Percentiles rank a stretch among this genome's conserved stretches.
phyloP scores from a whole-genome alignment of 345 rosid genomes.

The Pistacia integerrima region DNA sequence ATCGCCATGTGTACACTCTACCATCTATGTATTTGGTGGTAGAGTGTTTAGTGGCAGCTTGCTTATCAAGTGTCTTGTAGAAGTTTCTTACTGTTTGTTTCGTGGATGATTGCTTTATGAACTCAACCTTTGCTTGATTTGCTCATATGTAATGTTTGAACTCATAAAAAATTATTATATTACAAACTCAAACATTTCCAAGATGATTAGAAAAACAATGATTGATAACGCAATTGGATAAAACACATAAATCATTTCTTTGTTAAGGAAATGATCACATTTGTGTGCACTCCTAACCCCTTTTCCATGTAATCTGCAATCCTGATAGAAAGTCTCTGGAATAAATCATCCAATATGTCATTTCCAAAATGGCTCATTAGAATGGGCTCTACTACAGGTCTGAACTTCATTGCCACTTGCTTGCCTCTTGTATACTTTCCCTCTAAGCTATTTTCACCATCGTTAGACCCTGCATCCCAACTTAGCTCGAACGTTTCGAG shows the following conservation, averaged over 20 bases:
- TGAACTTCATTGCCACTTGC: not conserved
- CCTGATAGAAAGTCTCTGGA: slow-evolving; percentile 5
- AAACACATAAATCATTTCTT: slow-evolving; percentile 6
- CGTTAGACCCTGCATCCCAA: slow-evolving; percentile 16
- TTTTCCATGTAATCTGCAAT: not conserved
- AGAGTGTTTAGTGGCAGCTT: not conserved
- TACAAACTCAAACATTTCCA: not conserved
- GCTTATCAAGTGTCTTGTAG: not conserved
- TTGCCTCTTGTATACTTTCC: slow-evolving; percentile 10
- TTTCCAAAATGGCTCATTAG: slow-evolving; percentile 10
- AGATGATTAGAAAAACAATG: too few relatives aligned
- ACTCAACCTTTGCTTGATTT: not conserved
- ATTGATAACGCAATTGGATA: too few relatives aligned
- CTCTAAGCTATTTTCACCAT: slow-evolving; percentile 1
- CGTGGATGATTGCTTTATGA: not conserved
- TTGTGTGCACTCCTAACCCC: not conserved
- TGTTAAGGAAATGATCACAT: slow-evolving; percentile 5
- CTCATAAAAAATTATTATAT: not conserved
- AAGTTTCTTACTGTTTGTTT: not conserved
- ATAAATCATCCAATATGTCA: slow-evolving; percentile 6
- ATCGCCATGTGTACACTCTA: slow-evolving; percentile 51
- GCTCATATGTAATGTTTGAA: not conserved
- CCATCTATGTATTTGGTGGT: too few relatives aligned
- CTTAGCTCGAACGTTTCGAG: slow-evolving; percentile 2
- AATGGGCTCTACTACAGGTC: slow-evolving; percentile 12